A percentile compares a stretch with the other conserved stretches of the same genome.
Evolutionary conservation across 2,329 filamentous ascomycete genomes (phyloP).

Genomic region (Neopestalotiopsis clavispora): DNA sequence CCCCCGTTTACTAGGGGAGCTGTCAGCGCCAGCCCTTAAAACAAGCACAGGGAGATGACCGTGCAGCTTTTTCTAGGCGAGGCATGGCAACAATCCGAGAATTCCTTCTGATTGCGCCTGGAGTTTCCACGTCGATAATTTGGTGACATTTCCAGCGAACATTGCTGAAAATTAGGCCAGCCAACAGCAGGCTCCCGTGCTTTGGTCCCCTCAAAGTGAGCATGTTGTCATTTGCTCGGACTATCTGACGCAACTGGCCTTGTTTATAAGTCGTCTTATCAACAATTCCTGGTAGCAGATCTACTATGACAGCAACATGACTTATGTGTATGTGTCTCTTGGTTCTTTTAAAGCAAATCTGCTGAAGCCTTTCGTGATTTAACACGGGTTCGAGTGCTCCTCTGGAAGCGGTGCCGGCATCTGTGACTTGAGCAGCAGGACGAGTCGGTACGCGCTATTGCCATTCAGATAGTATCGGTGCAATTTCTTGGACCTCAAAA

Average conservation of each 20-base stretch:
- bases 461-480: slow-evolving; percentile 97
- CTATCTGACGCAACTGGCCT: no score
- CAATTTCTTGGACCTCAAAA: slow-evolving; percentile 87
- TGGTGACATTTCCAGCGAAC: not conserved
- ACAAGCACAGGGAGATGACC: not conserved
- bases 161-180: not conserved
- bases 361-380: not conserved
- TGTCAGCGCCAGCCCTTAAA: not conserved
- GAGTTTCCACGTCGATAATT: not conserved
- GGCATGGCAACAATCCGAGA: not conserved
- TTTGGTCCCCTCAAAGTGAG: no score
- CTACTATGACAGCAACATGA: no score
- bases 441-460: slow-evolving; percentile 88
- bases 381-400: not conserved
- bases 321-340: no score
- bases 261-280: no score
- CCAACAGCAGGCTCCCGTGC: no score
- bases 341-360: no score
- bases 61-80: not conserved
- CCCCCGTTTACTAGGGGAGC: not conserved
- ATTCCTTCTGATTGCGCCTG: not conserved
- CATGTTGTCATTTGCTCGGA: no score
- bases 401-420: slow-evolving; percentile 15
- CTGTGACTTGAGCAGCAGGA: slow-evolving; percentile 73
- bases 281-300: no score